Evolutionary conservation across 2,329 filamentous ascomycete genomes (phyloP).

Genomic region (Boeremia exigua): DNA sequence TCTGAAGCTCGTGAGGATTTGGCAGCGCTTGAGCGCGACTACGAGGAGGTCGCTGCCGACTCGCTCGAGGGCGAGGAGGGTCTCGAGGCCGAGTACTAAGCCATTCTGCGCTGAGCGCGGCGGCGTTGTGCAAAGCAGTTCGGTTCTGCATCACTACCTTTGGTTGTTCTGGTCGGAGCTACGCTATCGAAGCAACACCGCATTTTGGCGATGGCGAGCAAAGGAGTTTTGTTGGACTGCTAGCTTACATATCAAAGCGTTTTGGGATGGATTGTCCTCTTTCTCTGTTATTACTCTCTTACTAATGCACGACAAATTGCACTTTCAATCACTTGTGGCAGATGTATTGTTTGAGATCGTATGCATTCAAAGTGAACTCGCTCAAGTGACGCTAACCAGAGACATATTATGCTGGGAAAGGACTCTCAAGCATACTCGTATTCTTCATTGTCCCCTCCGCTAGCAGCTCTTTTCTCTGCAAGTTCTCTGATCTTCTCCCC

Average conservation of each 20-base stretch:
- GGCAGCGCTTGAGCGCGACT: constrained; percentile 96
- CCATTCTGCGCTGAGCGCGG: constrained; percentile 25
- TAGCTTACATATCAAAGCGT: constrained; percentile 32
- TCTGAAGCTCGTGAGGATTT: constrained; percentile 98
- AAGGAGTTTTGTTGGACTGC: constrained; percentile 30
- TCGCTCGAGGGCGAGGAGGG: constrained; percentile 87
- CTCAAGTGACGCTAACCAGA: not conserved
- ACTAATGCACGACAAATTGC: constrained; percentile 37
- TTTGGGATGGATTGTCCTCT: constrained; percentile 33
- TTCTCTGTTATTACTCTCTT: constrained; percentile 40
- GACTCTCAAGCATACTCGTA: constrained; percentile 13
- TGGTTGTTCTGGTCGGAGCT: constrained; percentile 29
- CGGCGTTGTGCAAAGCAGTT: constrained; percentile 28
- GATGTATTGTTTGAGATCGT: not conserved
- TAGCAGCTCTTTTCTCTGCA: constrained; percentile 72
- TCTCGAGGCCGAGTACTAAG: constrained; percentile 89
- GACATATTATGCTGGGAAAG: not conserved
- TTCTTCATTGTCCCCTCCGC: constrained; percentile 63
- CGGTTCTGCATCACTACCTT: constrained; percentile 38
- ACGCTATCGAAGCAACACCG: constrained; percentile 26
- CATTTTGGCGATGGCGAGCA: constrained; percentile 27
- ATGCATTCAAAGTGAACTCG: not conserved
- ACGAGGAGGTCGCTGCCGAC: constrained; percentile 97
- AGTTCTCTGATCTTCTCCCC: constrained; percentile 90
- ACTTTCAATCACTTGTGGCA: not conserved